Evolutionary conservation across 192 early-diverging fungal genomes (phyloP).

Genomic region (Umbelopsis vinacea): DNA sequence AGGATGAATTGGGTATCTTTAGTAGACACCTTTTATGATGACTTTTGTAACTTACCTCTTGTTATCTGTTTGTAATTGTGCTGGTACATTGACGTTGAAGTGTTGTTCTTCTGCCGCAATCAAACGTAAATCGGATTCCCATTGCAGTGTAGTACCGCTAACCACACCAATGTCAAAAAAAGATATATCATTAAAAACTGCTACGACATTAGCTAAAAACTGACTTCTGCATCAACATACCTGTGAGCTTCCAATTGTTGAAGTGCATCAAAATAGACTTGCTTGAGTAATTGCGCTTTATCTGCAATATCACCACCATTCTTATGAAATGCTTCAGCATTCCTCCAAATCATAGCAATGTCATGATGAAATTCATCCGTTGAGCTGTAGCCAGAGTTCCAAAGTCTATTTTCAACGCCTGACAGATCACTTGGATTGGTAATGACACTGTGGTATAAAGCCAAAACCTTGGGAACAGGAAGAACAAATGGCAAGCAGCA

Average conservation of each 20-base stretch:
- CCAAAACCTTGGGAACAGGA: conserved; percentile 44
- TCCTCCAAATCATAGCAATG: conserved; percentile 49
- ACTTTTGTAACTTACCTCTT: not conserved
- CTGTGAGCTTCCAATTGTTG: not conserved
- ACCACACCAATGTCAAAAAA: too few species aligned
- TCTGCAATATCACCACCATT: conserved; percentile 30
- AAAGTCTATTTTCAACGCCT: conserved; percentile 57
- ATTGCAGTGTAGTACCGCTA: not conserved
- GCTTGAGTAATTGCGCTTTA: conserved; percentile 1
- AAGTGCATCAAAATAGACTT: conserved; percentile 7
- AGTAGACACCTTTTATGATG: not conserved
- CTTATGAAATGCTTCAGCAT: conserved; percentile 46
- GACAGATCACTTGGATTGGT: conserved; percentile 57
- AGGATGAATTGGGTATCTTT: not conserved
- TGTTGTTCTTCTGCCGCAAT: conserved; percentile 16
- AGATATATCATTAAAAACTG: too few species aligned
- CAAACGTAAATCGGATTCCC: not conserved
- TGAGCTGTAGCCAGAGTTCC: conserved; percentile 46
- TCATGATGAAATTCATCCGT: conserved; percentile 54
- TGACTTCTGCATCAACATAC: not conserved
- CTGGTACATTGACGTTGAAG: not conserved
- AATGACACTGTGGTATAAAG: conserved; percentile 53
- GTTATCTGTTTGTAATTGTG: not conserved
- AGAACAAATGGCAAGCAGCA: conserved; percentile 43
- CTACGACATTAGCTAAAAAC: too few species aligned